phyloP scores from a whole-genome alignment of 768 basidiomycete genomes.

The Tulasnella sp. region DNA sequence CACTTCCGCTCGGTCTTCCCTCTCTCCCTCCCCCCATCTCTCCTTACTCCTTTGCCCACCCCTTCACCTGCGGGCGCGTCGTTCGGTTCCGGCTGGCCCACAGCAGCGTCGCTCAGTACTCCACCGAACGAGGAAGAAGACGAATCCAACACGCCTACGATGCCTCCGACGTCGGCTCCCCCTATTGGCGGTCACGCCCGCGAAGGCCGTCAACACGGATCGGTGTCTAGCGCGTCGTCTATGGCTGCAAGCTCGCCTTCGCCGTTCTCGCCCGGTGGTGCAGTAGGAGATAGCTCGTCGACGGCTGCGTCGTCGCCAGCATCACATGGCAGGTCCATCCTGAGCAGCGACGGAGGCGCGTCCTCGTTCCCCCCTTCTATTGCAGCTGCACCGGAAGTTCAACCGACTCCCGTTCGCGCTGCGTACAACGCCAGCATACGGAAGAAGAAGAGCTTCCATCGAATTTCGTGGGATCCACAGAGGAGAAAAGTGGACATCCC shows the following conservation, averaged over 20 bases:
- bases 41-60: constrained; percentile 33
- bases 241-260: constrained; percentile 17
- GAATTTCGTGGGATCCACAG: constrained; percentile 20
- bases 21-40: constrained; percentile 56
- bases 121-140: constrained; percentile 14
- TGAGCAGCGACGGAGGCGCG: not conserved
- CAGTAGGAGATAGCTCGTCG: constrained; percentile 11
- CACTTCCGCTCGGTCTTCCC: constrained; percentile 55
- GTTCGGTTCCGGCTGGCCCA: not conserved
- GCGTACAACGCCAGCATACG: constrained; percentile 18
- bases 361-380: not conserved
- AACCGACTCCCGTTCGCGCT: constrained; percentile 14
- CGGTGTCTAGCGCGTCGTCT: constrained; percentile 21
- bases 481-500: not conserved
- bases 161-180: constrained; percentile 3
- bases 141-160: constrained; percentile 19
- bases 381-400: not conserved
- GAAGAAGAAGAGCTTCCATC: constrained; percentile 25
- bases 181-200: not conserved
- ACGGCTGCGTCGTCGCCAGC: constrained; percentile 23
- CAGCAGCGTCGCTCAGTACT: not conserved
- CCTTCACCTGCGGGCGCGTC: not conserved
- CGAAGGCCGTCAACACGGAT: not conserved
- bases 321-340: constrained; percentile 12
- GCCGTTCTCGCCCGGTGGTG: constrained; percentile 21